These are phyloP conservation scores for Acacia confusa DNA, from an alignment of 306 rosid genomes.

Conservation along the genomic window DNA sequence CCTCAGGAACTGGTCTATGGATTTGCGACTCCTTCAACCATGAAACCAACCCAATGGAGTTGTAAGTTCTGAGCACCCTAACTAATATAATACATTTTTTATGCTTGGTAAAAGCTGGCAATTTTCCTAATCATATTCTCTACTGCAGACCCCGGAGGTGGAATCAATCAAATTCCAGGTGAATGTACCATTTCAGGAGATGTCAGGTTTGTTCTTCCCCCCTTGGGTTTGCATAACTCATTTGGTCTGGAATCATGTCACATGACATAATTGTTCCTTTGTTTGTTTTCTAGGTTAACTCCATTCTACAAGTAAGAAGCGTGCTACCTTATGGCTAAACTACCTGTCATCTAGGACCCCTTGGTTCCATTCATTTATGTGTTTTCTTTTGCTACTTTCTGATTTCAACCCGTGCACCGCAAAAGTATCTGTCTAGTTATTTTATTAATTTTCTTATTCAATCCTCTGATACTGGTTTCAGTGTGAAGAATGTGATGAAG, in stretches of 20 bases:
- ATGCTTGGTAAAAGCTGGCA: slow-evolving; percentile 6
- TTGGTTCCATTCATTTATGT: slow-evolving; percentile 27
- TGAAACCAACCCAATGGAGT: slow-evolving; percentile 98
- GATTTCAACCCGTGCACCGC: neutral
- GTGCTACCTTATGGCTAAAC: slow-evolving; percentile 27
- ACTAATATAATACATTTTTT: neutral
- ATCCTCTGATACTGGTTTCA: slow-evolving; percentile 37
- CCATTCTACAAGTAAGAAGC: slow-evolving; percentile 88
- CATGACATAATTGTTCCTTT: slow-evolving; percentile 30
- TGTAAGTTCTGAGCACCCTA: slow-evolving; percentile 54
- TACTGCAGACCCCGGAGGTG: slow-evolving; percentile 90
- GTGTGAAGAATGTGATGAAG: slow-evolving; percentile 68
- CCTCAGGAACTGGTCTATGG: slow-evolving; percentile 76
- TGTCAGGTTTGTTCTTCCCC: slow-evolving; percentile 67
- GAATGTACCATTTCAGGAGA: slow-evolving; percentile 95
- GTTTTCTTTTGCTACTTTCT: slow-evolving; percentile 13
- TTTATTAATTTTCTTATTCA: slow-evolving; percentile 4
- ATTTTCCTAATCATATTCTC: slow-evolving; percentile 5
- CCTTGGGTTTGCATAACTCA: slow-evolving; percentile 10
- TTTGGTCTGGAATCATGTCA: slow-evolving; percentile 16
- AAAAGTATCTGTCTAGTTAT: neutral
- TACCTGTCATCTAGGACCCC: slow-evolving; percentile 23
- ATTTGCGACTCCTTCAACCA: slow-evolving; percentile 93
- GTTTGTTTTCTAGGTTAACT: slow-evolving; percentile 68
- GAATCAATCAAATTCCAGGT: slow-evolving; percentile 91